A percentile compares a stretch with the other conserved stretches of the same genome.
Evolutionary conservation across 1,284 basidiomycete species (phyloP).

Genomic region (Melampsora medusae): DNA sequence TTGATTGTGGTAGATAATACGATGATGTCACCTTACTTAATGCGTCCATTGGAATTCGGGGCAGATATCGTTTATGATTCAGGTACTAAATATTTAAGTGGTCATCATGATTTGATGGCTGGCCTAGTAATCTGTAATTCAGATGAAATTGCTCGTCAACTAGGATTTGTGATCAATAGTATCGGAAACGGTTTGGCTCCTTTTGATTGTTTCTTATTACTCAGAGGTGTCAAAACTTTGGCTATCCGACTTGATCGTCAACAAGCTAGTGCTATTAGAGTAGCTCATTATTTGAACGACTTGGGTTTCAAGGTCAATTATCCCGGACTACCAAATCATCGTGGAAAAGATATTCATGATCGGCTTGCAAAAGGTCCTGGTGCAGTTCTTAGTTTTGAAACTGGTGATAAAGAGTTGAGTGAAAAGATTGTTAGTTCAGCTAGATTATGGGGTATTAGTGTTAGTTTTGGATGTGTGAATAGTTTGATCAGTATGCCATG

Average conservation of each 20-base stretch:
- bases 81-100: slow-evolving; percentile 94
- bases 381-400: slow-evolving; percentile 91
- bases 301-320: slow-evolving; percentile 93
- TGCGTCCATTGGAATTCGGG: slow-evolving; percentile 90
- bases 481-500: slow-evolving; percentile 99
- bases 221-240: slow-evolving; percentile 94
- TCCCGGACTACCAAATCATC: slow-evolving; percentile 81
- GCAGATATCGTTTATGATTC: slow-evolving; percentile 97
- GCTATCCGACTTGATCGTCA: slow-evolving; percentile 95
- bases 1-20: slow-evolving; percentile 95
- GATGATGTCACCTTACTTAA: slow-evolving; percentile 99
- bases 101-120: slow-evolving; percentile 99
- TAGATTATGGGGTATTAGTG: slow-evolving; percentile 93
- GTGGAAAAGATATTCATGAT: slow-evolving; percentile 80
- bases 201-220: slow-evolving; percentile 90
- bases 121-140: slow-evolving; percentile 87
- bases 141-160: slow-evolving; percentile 82
- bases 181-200: slow-evolving; percentile 95
- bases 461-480: slow-evolving; percentile 97
- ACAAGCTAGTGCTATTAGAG: slow-evolving; percentile 75
- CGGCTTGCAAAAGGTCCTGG: slow-evolving; percentile 85
- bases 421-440: slow-evolving; percentile 90
- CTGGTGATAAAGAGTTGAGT: slow-evolving; percentile 82
- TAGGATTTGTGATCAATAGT: slow-evolving; percentile 91
- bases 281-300: slow-evolving; percentile 77